Base-by-base conservation (phyloP, 116 monocot species). In the Zostera marina region DNA sequence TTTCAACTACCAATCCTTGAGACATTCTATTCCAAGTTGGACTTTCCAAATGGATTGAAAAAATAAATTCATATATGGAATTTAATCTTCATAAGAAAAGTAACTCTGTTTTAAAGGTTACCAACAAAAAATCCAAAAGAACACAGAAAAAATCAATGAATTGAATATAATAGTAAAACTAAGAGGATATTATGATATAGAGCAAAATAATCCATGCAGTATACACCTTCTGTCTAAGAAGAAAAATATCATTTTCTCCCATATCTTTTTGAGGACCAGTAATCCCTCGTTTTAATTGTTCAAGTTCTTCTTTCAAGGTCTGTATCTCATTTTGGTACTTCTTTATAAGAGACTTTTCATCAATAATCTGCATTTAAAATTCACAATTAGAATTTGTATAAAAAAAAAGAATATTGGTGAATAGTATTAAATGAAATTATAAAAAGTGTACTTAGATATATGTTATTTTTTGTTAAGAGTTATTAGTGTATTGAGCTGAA, bases 281-380 rank as follows among this genome's bases (percentile, higher is more conserved):
- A 53, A 88, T 75, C 32, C 88, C 84, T 69, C 66, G 76, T 63
- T 84, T 93, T 46, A 93, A 49, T 25, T 79, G 77, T 26, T 84
- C 88, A 52, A 93, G 58, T 62, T 93, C 92, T 47, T 93, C 84
- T 68, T 84, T 93, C 42, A 93, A 72, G 66, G 84, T 67, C 42
- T 63, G 72, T 59, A 93, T 93, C 73, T 93, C 92, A 76, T 72
- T 74, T 68, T 93, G 92, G 68, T 93, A 93, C 56, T 93, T 93
- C 73, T 93, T 93, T 46, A 93, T 93, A 51, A 93, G 66, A 38
- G 92, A 93, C 54, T 81, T 93, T 41, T 87, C 92, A 79, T 93
- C 92, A 60, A 93, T 72, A 65, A 93, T 93, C 87, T 93, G 84
- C 65, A 84, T 11, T 25, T 10, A 58, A 9, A 62, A 54, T 23